Conservation (phyloP, 2,329 filamentous ascomycete genomes). For the Aspergillus pseudonomiae region DNA sequence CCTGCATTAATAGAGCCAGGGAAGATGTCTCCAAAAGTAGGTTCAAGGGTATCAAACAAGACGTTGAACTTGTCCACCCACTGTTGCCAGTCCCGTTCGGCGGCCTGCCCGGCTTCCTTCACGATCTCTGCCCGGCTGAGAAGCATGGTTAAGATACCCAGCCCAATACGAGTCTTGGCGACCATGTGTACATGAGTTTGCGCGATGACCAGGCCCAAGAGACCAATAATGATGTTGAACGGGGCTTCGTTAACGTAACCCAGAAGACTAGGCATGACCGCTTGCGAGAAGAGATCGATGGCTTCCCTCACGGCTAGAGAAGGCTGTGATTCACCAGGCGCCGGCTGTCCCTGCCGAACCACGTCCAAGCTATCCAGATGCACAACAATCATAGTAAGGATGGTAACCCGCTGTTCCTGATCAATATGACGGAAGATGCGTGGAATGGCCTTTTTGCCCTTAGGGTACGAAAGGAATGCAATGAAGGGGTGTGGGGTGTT, state of each 20-base stretch:
- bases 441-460: slow-evolving; percentile 94
- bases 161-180: slow-evolving; percentile 81
- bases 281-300: slow-evolving; percentile 84
- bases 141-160: slow-evolving; percentile 90
- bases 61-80: slow-evolving; percentile 84
- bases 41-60: slow-evolving; percentile 86
- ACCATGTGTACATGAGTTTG: slow-evolving; percentile 83
- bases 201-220: slow-evolving; percentile 80
- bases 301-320: slow-evolving; percentile 81
- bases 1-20: slow-evolving; percentile 85
- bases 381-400: slow-evolving; percentile 92
- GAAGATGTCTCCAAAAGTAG: slow-evolving; percentile 82
- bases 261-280: slow-evolving; percentile 88
- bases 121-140: slow-evolving; percentile 91
- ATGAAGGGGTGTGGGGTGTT: slow-evolving; percentile 85
- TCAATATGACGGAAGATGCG: slow-evolving; percentile 93
- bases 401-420: slow-evolving; percentile 86
- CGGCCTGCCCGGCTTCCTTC: slow-evolving; percentile 74
- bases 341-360: slow-evolving; percentile 76
- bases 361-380: slow-evolving; percentile 93
- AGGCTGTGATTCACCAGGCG: slow-evolving; percentile 71
- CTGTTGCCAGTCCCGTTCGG: slow-evolving; percentile 74
- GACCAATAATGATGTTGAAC: slow-evolving; percentile 85
- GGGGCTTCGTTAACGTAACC: slow-evolving; percentile 88
- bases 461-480: slow-evolving; percentile 88